Base-by-base conservation (phyloP, 192 early-diverging fungal genomes). In the Funneliformis mosseae region DNA sequence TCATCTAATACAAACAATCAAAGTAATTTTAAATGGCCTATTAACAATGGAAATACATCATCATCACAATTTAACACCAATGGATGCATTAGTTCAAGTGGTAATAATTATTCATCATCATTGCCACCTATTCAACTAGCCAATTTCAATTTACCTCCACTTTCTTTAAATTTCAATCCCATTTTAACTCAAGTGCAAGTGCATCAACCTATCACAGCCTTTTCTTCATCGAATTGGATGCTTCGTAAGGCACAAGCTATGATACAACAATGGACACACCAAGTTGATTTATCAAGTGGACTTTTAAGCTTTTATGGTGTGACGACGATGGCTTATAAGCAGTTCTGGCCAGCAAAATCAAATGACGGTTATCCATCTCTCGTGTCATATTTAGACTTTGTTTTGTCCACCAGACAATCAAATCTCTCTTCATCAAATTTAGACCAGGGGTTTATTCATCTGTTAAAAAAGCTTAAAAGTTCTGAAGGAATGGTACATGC, bases 401-500 rank as follows among this genome's bases (percentile, higher is more conserved):
- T 76, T 23, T 14, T 76, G 28, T n/a, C n/a, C n/a, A 39, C 12
- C 9, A 76, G 33, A 61, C n/a, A 41, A 39, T 12, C 9, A 21
- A 50, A 27, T 61, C 21, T 11, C 5, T 41, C 74, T 61, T 23
- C 55, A 38, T 60, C 18, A 21, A 16, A 76, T 10, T 55, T 76
- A 27, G 74, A 76, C 21, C 42, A 21, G 25, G 74, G 42, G 16
- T 50, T 76, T 21, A 41, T 62, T 10, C 33, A 62, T n/a, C 38
- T 61, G 23, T 76, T 76, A 38, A 76, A 42, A 10, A 76, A 61
- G 1, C 18, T 76, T 5, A 50, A 76, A 41, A 76, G 74, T 18
- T 61, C 8, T 61, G 59, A 76, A 41, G 74, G 74, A 41, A 61
- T 41, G n/a, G 59, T 76, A 60, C 61, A 28, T 43, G 55, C 74